Evolutionary conservation across 306 rosid species (phyloP).

Genomic region (Fagus crenata): DNA sequence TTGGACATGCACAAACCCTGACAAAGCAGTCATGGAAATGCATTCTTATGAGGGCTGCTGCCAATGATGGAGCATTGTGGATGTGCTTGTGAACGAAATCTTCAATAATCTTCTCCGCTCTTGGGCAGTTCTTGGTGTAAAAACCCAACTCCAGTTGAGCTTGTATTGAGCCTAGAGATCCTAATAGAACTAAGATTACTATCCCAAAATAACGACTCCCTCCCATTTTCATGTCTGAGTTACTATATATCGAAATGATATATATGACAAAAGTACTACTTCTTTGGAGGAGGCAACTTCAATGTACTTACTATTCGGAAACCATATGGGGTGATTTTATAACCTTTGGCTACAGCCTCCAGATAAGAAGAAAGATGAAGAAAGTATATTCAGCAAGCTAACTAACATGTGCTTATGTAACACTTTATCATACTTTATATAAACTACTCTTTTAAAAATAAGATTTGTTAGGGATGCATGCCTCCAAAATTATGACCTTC

Average conservation of each 20-base stretch:
- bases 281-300: conserved; percentile 16
- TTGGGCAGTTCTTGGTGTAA: conserved; percentile 66
- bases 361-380: conserved; percentile 21
- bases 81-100: conserved; percentile 57
- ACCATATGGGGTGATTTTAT: conserved; percentile 34
- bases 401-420: conserved; percentile 37
- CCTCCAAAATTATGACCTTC: too few relatives aligned
- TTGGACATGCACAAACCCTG: conserved; percentile 41
- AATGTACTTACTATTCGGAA: conserved; percentile 8
- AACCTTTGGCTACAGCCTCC: conserved; percentile 16
- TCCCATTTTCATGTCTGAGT: conserved; percentile 41
- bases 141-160: conserved; percentile 58
- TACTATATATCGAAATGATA: not conserved
- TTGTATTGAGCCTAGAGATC: conserved; percentile 41
- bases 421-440: conserved; percentile 18
- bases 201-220: conserved; percentile 24
- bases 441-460: conserved; percentile 2
- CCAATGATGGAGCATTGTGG: conserved; percentile 64
- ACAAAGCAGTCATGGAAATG: conserved; percentile 93
- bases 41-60: conserved; percentile 73
- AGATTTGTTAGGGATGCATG: conserved; percentile 34
- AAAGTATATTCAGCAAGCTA: conserved; percentile 41
- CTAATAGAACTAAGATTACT: conserved; percentile 42
- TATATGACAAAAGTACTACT: conserved; percentile 7
- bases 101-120: conserved; percentile 58